Evolutionary conservation across 345 rosid genomes (phyloP), one percentile per base, ranked within the genome.

Genomic region (Rhizophora mangle): DNA sequence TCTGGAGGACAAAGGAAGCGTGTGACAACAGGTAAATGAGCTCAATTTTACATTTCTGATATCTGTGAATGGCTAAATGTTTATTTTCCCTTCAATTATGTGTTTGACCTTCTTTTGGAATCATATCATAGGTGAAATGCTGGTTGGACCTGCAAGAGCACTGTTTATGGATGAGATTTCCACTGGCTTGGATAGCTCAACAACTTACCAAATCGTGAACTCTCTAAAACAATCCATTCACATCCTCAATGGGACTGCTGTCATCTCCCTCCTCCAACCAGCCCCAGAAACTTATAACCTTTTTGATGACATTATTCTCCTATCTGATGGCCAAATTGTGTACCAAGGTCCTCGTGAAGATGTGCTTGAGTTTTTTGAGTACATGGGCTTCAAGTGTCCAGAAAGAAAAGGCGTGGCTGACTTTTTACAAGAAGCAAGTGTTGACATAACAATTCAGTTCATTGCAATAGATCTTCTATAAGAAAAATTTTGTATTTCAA

Each of bases 91-190:
- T 22, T 26, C 29, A 15, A 8, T 3, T 55, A 15, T 55, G 6
- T 55, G 0, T 55, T 22, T 21, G 29, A 22, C 30, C 16, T 22
- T 3, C 47, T 43, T 55, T 55, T 55, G 29, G 24, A 7, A 32
- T 61, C 20, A 30, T 8, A 46, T 29, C 53, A 31, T n/a, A 89
- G 92, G 93, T 13, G 93, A 88, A 72, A 88, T 88, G 92, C 74
- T 88, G 67, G 92, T 85, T 21, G 96, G 94, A 22, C 92, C 89
- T 19, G 85, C 87, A 0, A 84, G 75, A 80, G 93, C 85, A 56
- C 64, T 84, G 53, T 85, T 90, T 62, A 88, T 88, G 96, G 96
- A 90, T 58, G 90, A 90, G 73, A 88, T 90, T 59, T 90, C 94
- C 6, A 89, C 90, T 68, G 94, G 96, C 56, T 71, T 90, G 61